These are phyloP conservation scores for Phytophthora pinifolia DNA, from an alignment of 352 stramenopile species.

Conservation along the genomic window DNA sequence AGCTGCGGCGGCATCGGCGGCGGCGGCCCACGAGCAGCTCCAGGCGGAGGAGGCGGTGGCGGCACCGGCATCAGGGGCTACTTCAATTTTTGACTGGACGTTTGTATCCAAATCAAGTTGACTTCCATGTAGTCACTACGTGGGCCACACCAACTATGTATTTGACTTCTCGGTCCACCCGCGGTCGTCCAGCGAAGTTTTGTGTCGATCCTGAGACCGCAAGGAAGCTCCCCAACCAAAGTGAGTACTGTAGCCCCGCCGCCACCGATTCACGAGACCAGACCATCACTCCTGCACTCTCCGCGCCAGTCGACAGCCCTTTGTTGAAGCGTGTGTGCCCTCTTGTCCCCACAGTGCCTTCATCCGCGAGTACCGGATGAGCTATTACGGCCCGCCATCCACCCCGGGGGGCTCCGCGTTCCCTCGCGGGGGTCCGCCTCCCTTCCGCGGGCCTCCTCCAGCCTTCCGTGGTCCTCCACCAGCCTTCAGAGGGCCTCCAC, in stretches of 20 bases:
- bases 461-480: conserved; percentile 24
- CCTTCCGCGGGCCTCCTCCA: conserved; percentile 25
- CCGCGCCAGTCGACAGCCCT: conserved; percentile 6
- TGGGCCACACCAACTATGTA: no score
- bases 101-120: no score
- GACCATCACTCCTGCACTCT: no score
- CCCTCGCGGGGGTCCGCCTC: conserved; percentile 18
- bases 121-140: no score
- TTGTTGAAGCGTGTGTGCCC: conserved; percentile 23
- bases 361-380: conserved; percentile 28
- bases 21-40: conserved; percentile 1
- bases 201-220: no score
- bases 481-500: conserved; percentile 22
- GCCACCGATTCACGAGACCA: no score
- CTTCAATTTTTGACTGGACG: background rate
- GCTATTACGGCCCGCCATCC: conserved; percentile 36
- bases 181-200: no score
- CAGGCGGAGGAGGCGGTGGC: conserved; percentile 19
- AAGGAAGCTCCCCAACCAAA: no score
- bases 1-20: conserved; percentile 47
- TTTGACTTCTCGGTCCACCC: no score
- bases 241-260: no score
- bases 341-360: conserved; percentile 6
- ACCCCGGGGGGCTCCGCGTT: conserved; percentile 18
- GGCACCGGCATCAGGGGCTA: conserved; percentile 15